phyloP scores from a whole-genome alignment of 768 basidiomycete genomes.

The Leccinum barrowsii region DNA sequence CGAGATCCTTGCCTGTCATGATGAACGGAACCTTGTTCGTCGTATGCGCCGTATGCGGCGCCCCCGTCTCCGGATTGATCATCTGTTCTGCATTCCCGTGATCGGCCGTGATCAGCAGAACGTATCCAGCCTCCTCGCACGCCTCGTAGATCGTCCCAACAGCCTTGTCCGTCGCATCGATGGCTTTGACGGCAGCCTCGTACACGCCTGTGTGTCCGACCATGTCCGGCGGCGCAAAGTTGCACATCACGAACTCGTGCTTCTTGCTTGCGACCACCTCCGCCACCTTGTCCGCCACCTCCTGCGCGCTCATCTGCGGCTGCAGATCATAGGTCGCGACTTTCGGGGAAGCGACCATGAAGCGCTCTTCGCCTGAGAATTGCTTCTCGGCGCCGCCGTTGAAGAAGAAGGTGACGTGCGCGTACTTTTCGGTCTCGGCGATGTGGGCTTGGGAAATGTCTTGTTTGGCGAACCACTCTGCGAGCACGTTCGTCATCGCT shows the following conservation, averaged over 20 bases:
- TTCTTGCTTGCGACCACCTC: constrained; percentile 67
- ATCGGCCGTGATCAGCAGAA: constrained; percentile 86
- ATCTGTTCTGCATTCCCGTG: constrained; percentile 97
- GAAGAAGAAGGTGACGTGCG: constrained; percentile 98
- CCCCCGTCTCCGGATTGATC: constrained; percentile 77
- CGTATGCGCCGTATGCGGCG: constrained; percentile 89
- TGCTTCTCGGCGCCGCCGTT: constrained; percentile 96
- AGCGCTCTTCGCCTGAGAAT: constrained; percentile 75
- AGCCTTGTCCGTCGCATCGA: constrained; percentile 83
- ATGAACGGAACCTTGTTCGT: constrained; percentile 90
- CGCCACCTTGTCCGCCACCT: constrained; percentile 90
- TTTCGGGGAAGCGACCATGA: constrained; percentile 89
- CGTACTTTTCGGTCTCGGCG: constrained; percentile 98
- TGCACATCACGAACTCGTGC: constrained; percentile 94
- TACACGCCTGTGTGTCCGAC: constrained; percentile 92
- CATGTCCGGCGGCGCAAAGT: constrained; percentile 98
- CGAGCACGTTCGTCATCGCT: constrained; percentile 89
- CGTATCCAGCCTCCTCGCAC: constrained; percentile 80
- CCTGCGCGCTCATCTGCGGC: constrained; percentile 86
- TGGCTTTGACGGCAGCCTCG: constrained; percentile 88
- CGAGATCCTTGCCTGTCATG: constrained; percentile 63
- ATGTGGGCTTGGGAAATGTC: constrained; percentile 85
- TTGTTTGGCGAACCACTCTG: constrained; percentile 82
- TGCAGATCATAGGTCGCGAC: constrained; percentile 92
- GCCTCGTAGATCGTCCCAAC: constrained; percentile 87